phyloP scores from a whole-genome alignment of 2,329 filamentous ascomycete species.

The Juglanconis juglandina region DNA sequence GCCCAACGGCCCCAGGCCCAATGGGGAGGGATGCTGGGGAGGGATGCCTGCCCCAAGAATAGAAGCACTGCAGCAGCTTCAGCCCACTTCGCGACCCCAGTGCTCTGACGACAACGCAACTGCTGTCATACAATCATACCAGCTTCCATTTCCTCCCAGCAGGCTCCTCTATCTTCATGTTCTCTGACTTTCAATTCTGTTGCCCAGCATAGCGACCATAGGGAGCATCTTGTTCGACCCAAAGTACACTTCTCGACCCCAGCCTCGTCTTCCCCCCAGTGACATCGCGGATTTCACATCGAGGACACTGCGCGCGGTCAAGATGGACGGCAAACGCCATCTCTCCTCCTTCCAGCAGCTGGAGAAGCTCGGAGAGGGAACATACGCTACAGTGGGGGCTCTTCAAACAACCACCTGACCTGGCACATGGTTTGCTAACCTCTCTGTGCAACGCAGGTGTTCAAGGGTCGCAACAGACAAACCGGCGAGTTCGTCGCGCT shows the following conservation, averaged over 20 bases:
- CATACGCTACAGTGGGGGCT: slow-evolving; percentile 84
- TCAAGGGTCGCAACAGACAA: slow-evolving; percentile 93
- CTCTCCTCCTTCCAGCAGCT: slow-evolving; percentile 98
- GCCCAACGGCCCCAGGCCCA: neutral
- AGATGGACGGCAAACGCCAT: slow-evolving; percentile 88
- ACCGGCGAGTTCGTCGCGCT: slow-evolving; percentile 94
- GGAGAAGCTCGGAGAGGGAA: slow-evolving; percentile 97
- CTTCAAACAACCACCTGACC: neutral
- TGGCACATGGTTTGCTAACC: neutral
- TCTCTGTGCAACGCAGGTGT: slow-evolving; percentile 61
- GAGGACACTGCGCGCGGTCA: neutral
- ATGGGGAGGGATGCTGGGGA: neutral
- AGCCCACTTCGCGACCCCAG: neutral
- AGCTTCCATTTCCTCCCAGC: neutral
- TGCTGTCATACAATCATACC: neutral
- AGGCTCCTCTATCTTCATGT: neutral
- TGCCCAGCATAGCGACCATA: slow-evolving; percentile 32
- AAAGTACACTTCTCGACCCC: slow-evolving; percentile 29
- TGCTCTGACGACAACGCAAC: neutral
- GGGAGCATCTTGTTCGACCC: slow-evolving; percentile 39
- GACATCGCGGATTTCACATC: neutral
- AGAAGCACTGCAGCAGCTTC: slow-evolving; percentile 8
- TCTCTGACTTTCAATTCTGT: slow-evolving; percentile 11
- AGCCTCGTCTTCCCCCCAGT: neutral
- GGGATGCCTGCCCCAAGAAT: slow-evolving; percentile 17